Evolutionary conservation across 345 rosid species (phyloP).

Genomic region (Salix purpurea): DNA sequence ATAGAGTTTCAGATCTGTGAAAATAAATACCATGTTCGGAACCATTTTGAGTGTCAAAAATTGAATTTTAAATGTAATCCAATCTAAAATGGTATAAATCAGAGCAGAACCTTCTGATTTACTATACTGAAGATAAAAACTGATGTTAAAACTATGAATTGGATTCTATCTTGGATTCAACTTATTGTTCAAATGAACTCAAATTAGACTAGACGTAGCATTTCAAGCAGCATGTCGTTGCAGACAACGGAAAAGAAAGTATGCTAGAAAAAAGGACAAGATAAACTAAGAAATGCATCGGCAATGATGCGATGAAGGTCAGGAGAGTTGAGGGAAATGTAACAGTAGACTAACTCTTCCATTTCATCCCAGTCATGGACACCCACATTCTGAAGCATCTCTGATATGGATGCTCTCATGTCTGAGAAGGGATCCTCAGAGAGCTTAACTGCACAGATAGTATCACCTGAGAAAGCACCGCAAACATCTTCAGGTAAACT

Average conservation of each 20-base stretch:
- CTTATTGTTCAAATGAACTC: too few species aligned
- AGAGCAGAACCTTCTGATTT: too few species aligned
- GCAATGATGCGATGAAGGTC: slow-evolving; percentile 18
- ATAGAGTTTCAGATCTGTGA: too few species aligned
- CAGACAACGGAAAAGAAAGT: not conserved
- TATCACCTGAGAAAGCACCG: not conserved
- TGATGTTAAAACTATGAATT: too few species aligned
- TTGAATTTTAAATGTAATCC: too few species aligned
- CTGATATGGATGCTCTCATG: slow-evolving; percentile 10
- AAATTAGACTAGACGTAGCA: not conserved
- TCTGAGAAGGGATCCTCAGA: slow-evolving; percentile 19
- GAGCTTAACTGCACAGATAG: slow-evolving; percentile 16
- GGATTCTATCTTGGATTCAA: too few species aligned
- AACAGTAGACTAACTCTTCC: slow-evolving; percentile 25
- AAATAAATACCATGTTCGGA: too few species aligned
- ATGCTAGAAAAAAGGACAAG: not conserved
- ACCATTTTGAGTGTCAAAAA: too few species aligned
- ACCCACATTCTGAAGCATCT: slow-evolving; percentile 18
- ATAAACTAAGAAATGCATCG: slow-evolving; percentile 16
- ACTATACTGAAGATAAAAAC: too few species aligned
- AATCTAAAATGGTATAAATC: too few species aligned
- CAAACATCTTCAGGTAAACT: slow-evolving; percentile 11
- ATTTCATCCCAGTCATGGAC: slow-evolving; percentile 16
- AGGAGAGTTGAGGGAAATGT: slow-evolving; percentile 18
- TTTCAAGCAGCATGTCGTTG: not conserved